Conservation (phyloP, 257 asterid species). For the Fraxinus excelsior region DNA sequence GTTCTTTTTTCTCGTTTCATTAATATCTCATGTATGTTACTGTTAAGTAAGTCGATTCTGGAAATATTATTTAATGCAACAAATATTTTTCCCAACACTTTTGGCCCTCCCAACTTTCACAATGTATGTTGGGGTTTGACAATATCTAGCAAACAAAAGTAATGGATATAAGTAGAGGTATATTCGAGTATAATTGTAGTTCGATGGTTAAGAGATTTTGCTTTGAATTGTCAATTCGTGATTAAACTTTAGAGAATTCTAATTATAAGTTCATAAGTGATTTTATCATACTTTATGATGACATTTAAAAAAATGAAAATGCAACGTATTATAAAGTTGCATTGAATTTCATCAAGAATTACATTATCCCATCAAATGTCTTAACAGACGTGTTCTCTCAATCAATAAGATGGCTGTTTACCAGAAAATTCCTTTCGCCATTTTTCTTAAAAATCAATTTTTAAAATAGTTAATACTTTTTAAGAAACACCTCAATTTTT, state of each 20-base stretch:
- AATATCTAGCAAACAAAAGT: no score
- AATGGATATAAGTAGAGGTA: background rate
- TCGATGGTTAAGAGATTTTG: background rate
- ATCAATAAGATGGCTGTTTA: no score
- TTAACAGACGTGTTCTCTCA: no score
- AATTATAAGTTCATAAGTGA: background rate
- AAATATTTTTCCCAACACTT: no score
- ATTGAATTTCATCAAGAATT: background rate
- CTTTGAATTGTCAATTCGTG: background rate
- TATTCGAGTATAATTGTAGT: background rate
- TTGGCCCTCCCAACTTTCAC: background rate
- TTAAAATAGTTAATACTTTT: background rate
- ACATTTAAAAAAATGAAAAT: background rate
- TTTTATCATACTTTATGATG: no score
- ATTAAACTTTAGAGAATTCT: background rate
- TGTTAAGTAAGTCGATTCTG: no score
- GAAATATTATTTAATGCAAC: no score
- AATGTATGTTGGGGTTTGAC: no score
- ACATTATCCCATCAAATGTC: background rate
- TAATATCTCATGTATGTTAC: no score
- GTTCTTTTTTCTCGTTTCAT: no score
- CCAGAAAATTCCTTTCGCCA: background rate
- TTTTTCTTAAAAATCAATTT: background rate
- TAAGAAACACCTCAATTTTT: background rate
- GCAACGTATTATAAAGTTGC: background rate